Conservation (phyloP, 495 filamentous ascomycete species). For the Tuber calosporum region DNA sequence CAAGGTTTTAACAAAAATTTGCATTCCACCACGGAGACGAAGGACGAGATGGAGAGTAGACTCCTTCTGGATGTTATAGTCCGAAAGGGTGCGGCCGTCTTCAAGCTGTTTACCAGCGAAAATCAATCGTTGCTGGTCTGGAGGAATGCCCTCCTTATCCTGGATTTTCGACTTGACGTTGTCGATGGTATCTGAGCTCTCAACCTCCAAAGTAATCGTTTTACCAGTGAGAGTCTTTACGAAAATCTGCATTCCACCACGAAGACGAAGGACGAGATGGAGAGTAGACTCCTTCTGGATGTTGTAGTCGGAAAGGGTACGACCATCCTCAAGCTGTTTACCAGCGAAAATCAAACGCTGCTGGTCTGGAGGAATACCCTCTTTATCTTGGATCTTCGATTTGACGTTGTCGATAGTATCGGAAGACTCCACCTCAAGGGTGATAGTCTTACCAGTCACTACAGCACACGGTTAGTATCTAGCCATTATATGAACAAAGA, state of each 20-base stretch:
- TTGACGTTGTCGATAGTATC: slow-evolving; percentile 99
- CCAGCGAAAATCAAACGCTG: slow-evolving; percentile 98
- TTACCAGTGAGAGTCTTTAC: slow-evolving; percentile 58
- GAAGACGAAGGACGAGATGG: slow-evolving; percentile 91
- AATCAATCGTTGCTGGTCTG: slow-evolving; percentile 57
- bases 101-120: slow-evolving; percentile 51
- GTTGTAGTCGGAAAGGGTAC: slow-evolving; percentile 94
- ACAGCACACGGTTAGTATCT: background rate
- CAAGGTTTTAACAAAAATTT: slow-evolving; percentile 70
- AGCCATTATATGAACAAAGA: slow-evolving; percentile 44
- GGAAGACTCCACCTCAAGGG: slow-evolving; percentile 94
- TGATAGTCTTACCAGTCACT: slow-evolving; percentile 99
- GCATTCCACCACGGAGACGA: slow-evolving; percentile 93
- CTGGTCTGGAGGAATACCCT: slow-evolving; percentile 95
- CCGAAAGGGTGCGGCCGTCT: slow-evolving; percentile 77
- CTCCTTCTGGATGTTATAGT: slow-evolving; percentile 99
- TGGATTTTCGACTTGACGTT: slow-evolving; percentile 92
- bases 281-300: slow-evolving; percentile 98
- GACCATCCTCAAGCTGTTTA: slow-evolving; percentile 96
- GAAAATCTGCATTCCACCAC: slow-evolving; percentile 98
- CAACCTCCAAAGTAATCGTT: slow-evolving; percentile 66
- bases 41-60: slow-evolving; percentile 93
- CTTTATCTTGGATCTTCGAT: slow-evolving; percentile 98
- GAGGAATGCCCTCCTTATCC: slow-evolving; percentile 73
- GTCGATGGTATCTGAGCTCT: slow-evolving; percentile 83